Evolutionary conservation across 176 grass and related monocot species (phyloP), one percentile per base, ranked within the genome.

Genomic region (Avena atlantica): DNA sequence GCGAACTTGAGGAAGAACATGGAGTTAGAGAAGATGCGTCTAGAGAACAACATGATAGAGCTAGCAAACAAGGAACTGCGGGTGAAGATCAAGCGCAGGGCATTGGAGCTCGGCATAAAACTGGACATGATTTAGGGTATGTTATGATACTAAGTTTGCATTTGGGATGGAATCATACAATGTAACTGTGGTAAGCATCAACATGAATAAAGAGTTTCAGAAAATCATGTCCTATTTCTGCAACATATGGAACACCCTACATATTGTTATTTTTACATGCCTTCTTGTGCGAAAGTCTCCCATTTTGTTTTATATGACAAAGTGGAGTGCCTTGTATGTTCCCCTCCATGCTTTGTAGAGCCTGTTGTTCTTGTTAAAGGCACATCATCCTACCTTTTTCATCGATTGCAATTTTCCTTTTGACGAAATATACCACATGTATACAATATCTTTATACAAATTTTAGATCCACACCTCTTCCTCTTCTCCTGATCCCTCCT

Each of bases 21-120:
- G 47, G 74, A 86, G 31, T 47, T 78, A 8, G 74, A 78, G 74
- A 65, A 19, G 59, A 66, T 75, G 83, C n/a, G 45, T 7, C 12
- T 65, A 7, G 72, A 76, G 25, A 75, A 85, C 4, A 25, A n/a
- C 8, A 65, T 1, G 45, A 19, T 76, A 25, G 50, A 15, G 45
- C 5, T 68, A 1, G 61, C 42, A 19, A 67, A 85, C 27, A 13
- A 67, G 1, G 60, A 24, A 58, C 19, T 85, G 45, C 34, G 48
- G 59, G 14, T 67, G 27, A 49, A 64, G 27, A 20, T 85, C 59
- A 78, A 15, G 60, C 56, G 17, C 1, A 59, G 1, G 40, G 56
- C 72, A 48, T 21, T 40, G 40, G 40, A 84, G 55, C 70, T 74
- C 11, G 16, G 53, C 15, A 3, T 62, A 14, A 27, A 25, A 58